Evolutionary conservation across 345 rosid genomes (phyloP).

Genomic region (Eucalyptus pauciflora): DNA sequence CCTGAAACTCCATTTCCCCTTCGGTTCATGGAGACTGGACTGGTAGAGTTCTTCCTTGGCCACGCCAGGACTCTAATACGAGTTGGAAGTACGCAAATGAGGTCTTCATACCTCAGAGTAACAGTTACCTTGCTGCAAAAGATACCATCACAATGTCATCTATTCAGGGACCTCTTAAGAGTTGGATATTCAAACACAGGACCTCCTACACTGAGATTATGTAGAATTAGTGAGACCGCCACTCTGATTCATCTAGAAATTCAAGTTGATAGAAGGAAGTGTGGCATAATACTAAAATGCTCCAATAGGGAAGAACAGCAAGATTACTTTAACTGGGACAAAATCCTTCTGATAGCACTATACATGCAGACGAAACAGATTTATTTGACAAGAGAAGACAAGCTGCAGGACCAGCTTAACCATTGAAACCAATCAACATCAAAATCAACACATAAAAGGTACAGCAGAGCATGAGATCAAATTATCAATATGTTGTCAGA

Average conservation of each 20-base stretch:
- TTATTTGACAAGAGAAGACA: background rate
- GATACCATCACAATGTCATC: background rate
- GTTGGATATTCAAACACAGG: background rate
- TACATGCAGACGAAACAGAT: background rate
- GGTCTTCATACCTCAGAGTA: slow-evolving; percentile 76
- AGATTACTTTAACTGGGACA: background rate
- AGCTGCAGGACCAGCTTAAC: background rate
- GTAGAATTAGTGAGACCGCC: background rate
- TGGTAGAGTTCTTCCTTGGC: slow-evolving; percentile 50
- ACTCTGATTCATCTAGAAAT: background rate
- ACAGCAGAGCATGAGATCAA: background rate
- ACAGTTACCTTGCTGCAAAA: slow-evolving; percentile 71
- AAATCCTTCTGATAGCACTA: background rate
- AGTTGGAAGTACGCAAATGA: slow-evolving; percentile 62
- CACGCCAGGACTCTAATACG: slow-evolving; percentile 72
- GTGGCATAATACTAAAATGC: background rate
- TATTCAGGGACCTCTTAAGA: background rate
- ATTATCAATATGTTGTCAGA: background rate
- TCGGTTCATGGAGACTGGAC: slow-evolving; percentile 3
- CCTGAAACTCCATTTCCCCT: slow-evolving; percentile 17
- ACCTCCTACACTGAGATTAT: background rate
- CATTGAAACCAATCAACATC: background rate
- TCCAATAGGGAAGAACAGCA: background rate
- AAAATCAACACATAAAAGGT: background rate
- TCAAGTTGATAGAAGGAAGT: background rate